Percentiles rank a stretch among this genome's conserved stretches.
Evolutionary conservation across 345 rosid species (phyloP).

Genomic region (Acer saccharum): DNA sequence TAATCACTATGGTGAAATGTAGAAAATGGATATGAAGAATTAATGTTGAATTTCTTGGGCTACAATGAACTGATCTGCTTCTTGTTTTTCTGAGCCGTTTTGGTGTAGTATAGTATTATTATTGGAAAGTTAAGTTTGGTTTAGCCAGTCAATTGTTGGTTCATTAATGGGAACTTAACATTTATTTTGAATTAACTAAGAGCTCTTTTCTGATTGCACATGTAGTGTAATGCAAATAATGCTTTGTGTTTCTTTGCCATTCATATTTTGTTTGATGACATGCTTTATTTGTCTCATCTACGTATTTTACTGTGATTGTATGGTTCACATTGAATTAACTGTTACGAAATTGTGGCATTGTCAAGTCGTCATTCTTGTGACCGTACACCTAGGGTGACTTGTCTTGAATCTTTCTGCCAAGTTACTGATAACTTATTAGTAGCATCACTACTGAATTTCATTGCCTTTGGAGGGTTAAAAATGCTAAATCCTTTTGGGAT

Average conservation of each 20-base stretch:
- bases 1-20: neutral
- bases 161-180: neutral
- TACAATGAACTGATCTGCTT: neutral
- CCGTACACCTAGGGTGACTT: neutral
- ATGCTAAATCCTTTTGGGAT: neutral
- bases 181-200: neutral
- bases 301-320: neutral
- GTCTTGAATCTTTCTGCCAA: neutral
- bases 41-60: neutral
- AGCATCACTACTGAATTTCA: neutral
- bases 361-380: neutral
- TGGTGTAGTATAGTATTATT: neutral
- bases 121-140: neutral
- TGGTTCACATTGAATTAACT: neutral
- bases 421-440: neutral
- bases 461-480: neutral
- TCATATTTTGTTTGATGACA: neutral
- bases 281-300: neutral
- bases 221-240: neutral
- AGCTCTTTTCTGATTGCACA: neutral
- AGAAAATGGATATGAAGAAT: neutral
- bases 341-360: neutral
- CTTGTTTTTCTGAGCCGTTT: neutral
- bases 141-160: neutral
- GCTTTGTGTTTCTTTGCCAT: neutral